Conservation (phyloP, 805 yeast genomes). For the Candida ascalaphidarum region DNA sequence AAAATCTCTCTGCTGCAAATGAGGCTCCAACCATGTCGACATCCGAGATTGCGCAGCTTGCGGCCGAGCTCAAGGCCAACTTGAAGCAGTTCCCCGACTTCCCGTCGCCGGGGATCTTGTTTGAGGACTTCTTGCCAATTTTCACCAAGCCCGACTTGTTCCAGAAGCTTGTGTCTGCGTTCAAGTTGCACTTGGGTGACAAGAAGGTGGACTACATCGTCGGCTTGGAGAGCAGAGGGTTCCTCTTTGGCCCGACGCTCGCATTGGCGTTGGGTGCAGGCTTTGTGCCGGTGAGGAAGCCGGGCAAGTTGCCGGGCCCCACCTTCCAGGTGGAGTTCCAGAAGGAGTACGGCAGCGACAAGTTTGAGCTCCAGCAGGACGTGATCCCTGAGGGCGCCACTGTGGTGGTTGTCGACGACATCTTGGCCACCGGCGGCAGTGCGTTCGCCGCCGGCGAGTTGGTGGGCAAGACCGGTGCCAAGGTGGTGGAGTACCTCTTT, state of each 20-base stretch:
- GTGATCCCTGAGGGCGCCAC: slow-evolving; percentile 74
- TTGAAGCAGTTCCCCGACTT: slow-evolving; percentile 80
- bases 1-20: no score
- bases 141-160: slow-evolving; percentile 77
- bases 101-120: slow-evolving; percentile 86
- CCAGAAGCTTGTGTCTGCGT: slow-evolving; percentile 73
- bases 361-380: slow-evolving; percentile 79
- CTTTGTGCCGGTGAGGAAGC: slow-evolving; percentile 91
- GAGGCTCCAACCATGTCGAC: slow-evolving; percentile 4
- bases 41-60: slow-evolving; percentile 19
- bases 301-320: slow-evolving; percentile 91
- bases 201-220: slow-evolving; percentile 78
- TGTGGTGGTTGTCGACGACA: slow-evolving; percentile 88
- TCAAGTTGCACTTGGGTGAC: slow-evolving; percentile 62
- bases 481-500: slow-evolving; percentile 73
- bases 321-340: slow-evolving; percentile 60
- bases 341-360: slow-evolving; percentile 92
- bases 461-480: slow-evolving; percentile 56
- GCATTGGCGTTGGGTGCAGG: slow-evolving; percentile 87
- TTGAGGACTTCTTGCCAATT: slow-evolving; percentile 94
- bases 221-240: slow-evolving; percentile 96
- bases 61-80: slow-evolving; percentile 27
- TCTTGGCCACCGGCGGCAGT: slow-evolving; percentile 97
- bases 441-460: slow-evolving; percentile 91
- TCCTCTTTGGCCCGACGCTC: slow-evolving; percentile 90